Conservation (phyloP, 106 monocot species). For the Acanthochlamys bracteata region DNA sequence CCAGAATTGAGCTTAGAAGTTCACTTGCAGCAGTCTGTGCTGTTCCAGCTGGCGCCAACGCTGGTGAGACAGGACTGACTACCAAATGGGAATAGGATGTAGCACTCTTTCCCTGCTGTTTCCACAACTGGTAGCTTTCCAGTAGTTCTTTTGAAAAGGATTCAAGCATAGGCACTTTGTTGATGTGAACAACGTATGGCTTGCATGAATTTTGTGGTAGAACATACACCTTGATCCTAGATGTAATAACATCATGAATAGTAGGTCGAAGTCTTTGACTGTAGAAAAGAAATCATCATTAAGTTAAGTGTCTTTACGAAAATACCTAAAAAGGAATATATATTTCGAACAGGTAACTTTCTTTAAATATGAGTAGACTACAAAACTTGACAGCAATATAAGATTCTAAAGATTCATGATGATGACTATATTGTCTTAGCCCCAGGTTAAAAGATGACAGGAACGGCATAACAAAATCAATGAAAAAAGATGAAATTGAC, state of each 20-base stretch:
- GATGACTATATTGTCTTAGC: too few relatives aligned
- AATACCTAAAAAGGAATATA: too few relatives aligned
- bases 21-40: conserved; percentile 72
- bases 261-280: conserved; percentile 89
- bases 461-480: too few relatives aligned
- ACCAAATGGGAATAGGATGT: conserved; percentile 41
- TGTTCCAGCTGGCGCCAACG: conserved; percentile 67
- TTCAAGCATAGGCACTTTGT: conserved; percentile 25
- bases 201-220: conserved; percentile 29
- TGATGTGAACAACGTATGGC: conserved; percentile 23
- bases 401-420: too few relatives aligned
- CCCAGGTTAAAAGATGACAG: too few relatives aligned
- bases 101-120: conserved; percentile 60
- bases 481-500: too few relatives aligned
- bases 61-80: conserved; percentile 80
- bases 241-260: conserved; percentile 83
- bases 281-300: conserved; percentile 13
- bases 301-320: neutral
- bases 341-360: too few relatives aligned
- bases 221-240: conserved; percentile 61
- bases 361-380: too few relatives aligned
- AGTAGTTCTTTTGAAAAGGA: conserved; percentile 39
- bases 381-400: too few relatives aligned
- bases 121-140: conserved; percentile 35
- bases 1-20: conserved; percentile 62